These are phyloP conservation scores for Tolypocladium inflatum DNA, from an alignment of 2,329 filamentous ascomycete species.

Conservation along the genomic window DNA sequence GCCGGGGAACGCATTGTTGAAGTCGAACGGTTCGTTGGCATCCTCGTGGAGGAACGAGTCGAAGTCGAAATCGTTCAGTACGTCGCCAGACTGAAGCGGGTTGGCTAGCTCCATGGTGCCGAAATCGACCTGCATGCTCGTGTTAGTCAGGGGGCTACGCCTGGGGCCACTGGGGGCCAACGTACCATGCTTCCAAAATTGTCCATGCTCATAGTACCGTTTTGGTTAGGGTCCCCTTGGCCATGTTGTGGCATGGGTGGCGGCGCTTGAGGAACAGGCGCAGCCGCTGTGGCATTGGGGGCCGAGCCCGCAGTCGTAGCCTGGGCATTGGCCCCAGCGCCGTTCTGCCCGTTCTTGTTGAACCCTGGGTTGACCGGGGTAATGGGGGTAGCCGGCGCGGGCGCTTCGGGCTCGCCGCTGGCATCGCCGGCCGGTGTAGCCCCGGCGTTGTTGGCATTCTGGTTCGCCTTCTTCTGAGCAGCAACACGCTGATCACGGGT, in stretches of 20 bases:
- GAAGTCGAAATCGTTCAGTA: constrained; percentile 58
- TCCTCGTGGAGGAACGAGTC: constrained; percentile 57
- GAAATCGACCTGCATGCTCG: constrained; percentile 31
- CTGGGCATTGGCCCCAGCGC: constrained; percentile 18
- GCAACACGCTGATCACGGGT: constrained; percentile 32
- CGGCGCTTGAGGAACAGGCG: constrained; percentile 25
- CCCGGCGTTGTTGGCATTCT: constrained; percentile 34
- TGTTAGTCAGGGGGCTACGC: constrained; percentile 3
- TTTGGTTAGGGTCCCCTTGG: constrained; percentile 38
- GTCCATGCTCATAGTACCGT: constrained; percentile 34
- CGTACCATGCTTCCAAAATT: constrained; percentile 34
- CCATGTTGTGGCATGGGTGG: constrained; percentile 34
- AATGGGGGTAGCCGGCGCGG: constrained; percentile 54
- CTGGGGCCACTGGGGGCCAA: neutral
- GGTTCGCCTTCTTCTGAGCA: constrained; percentile 54
- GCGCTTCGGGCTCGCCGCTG: constrained; percentile 45
- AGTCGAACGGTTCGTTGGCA: constrained; percentile 43
- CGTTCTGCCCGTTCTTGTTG: constrained; percentile 20
- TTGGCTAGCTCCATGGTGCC: constrained; percentile 44
- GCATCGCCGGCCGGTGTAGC: constrained; percentile 50
- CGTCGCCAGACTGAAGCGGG: constrained; percentile 42
- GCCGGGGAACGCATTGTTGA: constrained; percentile 37
- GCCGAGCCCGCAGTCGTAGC: constrained; percentile 10
- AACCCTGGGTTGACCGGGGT: constrained; percentile 48
- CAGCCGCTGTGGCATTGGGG: constrained; percentile 19